Evolutionary conservation across 306 rosid genomes (phyloP), one percentile per base, ranked within the genome.

Genomic region (Citrullus amarus): DNA sequence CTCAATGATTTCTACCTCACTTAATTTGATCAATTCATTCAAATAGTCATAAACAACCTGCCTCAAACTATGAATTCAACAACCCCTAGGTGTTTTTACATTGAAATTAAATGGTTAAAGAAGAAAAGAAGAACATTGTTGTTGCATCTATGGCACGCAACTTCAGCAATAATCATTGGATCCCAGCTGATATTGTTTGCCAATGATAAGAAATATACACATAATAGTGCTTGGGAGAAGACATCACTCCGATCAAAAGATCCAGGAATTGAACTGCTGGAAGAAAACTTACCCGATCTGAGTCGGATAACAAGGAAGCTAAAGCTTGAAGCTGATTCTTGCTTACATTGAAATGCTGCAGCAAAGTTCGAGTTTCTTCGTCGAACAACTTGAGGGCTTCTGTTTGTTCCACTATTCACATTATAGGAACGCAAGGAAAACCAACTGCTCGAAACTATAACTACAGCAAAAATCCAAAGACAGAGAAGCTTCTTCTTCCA

Each of bases 241-340:
- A 51, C 60, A 44, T 48, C 77, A 15, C 17, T 25, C 4, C 39
- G 48, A 48, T 9, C 39, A 72, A 72, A 72, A 50, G 39, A 50
- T 50, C 78, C 53, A 17, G 5, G 30, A 32, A 53, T 56, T 39
- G 28, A 25, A 25, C 28, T 61, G 70, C 72, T 67, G 41, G 25
- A 80, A 13, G 76, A 80, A 75, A 36, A 59, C 72, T 65, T 74
- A 94, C 98, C 97, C 91, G 96, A 92, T 94, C 98, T 79, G 97
- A 89, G 87, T 80, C 84, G 41, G 87, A 84, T 82, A 92, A 85
- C 44, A 78, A 69, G 80, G 96, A 85, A 74, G 86, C 87, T 78
- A 92, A 86, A 77, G 86, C 90, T 34, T 84, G 91, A 87, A 90
- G 88, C 82, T 88, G 92, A 70, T 86, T 82, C 78, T 80, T 87